Base-by-base conservation (phyloP, 345 rosid genomes). In the Acer saccharum region DNA sequence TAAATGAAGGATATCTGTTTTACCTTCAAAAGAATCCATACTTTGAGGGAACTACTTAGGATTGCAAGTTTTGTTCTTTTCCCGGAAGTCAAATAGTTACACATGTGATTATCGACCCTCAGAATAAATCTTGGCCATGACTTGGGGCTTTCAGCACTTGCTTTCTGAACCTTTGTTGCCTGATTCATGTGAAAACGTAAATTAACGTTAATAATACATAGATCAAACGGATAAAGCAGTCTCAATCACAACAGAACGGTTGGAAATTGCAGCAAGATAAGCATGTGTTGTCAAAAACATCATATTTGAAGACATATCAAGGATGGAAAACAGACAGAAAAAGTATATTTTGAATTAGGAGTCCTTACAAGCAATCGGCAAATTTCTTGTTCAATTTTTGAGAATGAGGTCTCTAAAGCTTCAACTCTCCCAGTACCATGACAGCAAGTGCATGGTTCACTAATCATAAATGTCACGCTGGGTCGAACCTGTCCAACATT, bases 391-490 rank as follows among this genome's bases (percentile, higher is more conserved):
- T 95, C 99, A 63, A 95, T 93, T 86, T 93, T 96, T 58, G 97
- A 93, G 79, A 90, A 92, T 58, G 99, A 88, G 71, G 99, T 96
- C 88, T 92, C 98, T 12, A 96, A 71, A 77, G 99, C 97, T 92
- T 91, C 99, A 58, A 96, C 98, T 80, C 99, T 92, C 67, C 98
- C 99, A 77, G 99, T 91, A 73, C 90, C 98, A 81, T 90, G 95
- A 84, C 99, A 96, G 84, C 94, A 92, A 50, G 87, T 77, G 83
- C 99, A 96, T 6, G 99, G 97, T 79, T 96, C 99, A 76, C 95
- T 96, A 65, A 96, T 88, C 98, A 91, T 96, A 83, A 92, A 93
- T 78, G 97, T 88, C 60, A 96, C 97, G 82, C 98, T 96, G 2
- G 99, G 98, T 58, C 99, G 91, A 84, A 96, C 99, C 99, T 95